phyloP scores from a whole-genome alignment of 2,329 filamentous ascomycete genomes.

The Xylaria sp. region DNA sequence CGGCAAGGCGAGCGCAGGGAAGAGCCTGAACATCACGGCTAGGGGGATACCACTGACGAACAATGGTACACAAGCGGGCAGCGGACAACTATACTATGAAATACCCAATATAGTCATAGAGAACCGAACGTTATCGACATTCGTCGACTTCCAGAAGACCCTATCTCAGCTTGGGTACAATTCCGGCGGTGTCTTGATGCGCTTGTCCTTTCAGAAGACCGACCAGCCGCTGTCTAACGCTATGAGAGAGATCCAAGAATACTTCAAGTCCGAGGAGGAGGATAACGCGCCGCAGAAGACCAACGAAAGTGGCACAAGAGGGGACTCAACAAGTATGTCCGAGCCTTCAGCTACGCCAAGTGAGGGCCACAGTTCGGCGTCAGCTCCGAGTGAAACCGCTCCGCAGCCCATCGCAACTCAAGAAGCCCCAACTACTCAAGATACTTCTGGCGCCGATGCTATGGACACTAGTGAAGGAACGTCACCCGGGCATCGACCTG shows the following conservation, averaged over 20 bases:
- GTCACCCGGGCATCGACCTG: constrained; percentile 56
- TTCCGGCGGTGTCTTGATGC: constrained; percentile 81
- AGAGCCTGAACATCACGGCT: constrained; percentile 82
- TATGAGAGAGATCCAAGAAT: constrained; percentile 81
- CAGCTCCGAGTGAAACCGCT: constrained; percentile 7
- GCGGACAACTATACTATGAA: constrained; percentile 88
- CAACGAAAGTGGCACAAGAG: constrained; percentile 6
- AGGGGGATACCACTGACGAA: constrained; percentile 75
- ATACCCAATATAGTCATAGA: constrained; percentile 86
- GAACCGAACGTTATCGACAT: constrained; percentile 79
- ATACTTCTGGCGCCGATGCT: constrained; percentile 32
- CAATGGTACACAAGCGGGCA: constrained; percentile 63
- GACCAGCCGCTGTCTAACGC: constrained; percentile 85
- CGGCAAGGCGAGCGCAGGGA: constrained; percentile 69
- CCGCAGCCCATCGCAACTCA: neutral
- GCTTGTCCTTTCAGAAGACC: constrained; percentile 80
- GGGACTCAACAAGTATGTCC: constrained; percentile 29
- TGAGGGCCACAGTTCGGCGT: constrained; percentile 34
- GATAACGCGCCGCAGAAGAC: constrained; percentile 24
- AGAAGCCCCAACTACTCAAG: neutral
- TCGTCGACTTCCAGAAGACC: constrained; percentile 88
- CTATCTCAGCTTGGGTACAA: constrained; percentile 88
- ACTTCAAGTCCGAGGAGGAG: constrained; percentile 69
- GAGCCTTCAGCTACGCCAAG: constrained; percentile 35
- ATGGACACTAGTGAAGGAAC: constrained; percentile 47